Percentiles rank a stretch among this genome's conserved stretches.
Evolutionary conservation across 768 basidiomycete genomes (phyloP).

Genomic region (Trametes cinnabarina): DNA sequence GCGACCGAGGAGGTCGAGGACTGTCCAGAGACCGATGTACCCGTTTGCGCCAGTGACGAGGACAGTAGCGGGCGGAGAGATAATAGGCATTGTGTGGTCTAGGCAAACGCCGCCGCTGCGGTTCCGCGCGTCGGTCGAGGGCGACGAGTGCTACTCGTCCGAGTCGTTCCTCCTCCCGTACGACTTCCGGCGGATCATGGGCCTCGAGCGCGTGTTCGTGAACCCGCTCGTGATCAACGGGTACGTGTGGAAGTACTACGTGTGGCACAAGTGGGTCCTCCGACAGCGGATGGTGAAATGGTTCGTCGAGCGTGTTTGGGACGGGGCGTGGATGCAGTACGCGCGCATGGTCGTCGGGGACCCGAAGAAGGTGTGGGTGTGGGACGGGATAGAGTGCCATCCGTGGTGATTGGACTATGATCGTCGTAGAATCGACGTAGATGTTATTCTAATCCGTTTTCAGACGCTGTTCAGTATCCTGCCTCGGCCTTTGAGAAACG

Average conservation of each 20-base stretch:
- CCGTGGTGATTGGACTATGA: too few species aligned
- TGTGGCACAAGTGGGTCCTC: too few species aligned
- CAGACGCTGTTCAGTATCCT: too few species aligned
- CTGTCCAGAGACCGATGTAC: constrained; percentile 57
- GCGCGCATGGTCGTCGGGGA: too few species aligned
- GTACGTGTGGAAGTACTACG: constrained; percentile 35
- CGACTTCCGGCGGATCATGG: constrained; percentile 39
- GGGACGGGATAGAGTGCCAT: too few species aligned
- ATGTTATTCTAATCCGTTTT: too few species aligned
- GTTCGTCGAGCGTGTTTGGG: too few species aligned
- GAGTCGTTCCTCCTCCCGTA: constrained; percentile 44
- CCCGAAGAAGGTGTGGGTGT: too few species aligned
- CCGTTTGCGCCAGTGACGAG: constrained; percentile 59
- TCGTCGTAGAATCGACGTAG: too few species aligned
- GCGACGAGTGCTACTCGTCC: constrained; percentile 36
- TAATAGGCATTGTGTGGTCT: constrained; percentile 29
- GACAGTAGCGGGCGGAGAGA: constrained; percentile 32
- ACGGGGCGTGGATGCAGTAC: too few species aligned
- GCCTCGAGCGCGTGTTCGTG: constrained; percentile 35
- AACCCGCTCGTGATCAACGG: constrained; percentile 40
- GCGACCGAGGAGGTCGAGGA: constrained; percentile 49
- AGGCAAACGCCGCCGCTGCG: constrained; percentile 31
- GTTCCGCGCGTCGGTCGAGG: constrained; percentile 31
- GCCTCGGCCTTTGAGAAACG: too few species aligned
- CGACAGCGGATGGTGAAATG: too few species aligned